A percentile compares a stretch with the other conserved stretches of the same genome.
These are phyloP conservation scores for Suillus decipiens DNA, from an alignment of 768 basidiomycete genomes.

Conservation along the genomic window DNA sequence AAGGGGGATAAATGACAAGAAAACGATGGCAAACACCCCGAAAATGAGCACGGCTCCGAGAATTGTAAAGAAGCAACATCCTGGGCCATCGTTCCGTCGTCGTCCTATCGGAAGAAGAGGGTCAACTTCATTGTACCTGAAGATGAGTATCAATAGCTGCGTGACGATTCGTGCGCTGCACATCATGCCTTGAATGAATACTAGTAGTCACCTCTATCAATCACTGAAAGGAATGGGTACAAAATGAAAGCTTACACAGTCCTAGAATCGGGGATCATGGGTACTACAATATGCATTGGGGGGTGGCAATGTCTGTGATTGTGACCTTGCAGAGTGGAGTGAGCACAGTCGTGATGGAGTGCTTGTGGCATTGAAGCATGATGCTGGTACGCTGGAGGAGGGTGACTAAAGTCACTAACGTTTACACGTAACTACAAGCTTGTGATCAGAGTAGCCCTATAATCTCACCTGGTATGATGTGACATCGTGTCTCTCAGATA, in stretches of 20 bases:
- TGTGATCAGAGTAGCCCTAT: neutral
- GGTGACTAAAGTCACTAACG: neutral
- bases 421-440: neutral
- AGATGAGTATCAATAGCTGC: neutral
- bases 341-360: neutral
- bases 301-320: neutral
- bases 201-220: neutral
- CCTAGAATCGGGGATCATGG: neutral
- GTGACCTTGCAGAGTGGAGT: neutral
- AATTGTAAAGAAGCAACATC: slow-evolving; percentile 5
- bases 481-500: neutral
- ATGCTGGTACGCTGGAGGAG: slow-evolving; percentile 4
- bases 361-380: neutral
- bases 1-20: neutral
- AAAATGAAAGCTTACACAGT: neutral
- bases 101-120: neutral
- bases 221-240: too few relatives aligned
- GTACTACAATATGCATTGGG: neutral
- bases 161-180: too few relatives aligned
- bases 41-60: slow-evolving; percentile 2
- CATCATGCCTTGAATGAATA: neutral
- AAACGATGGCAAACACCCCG: neutral
- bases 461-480: neutral
- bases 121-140: neutral
- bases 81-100: slow-evolving; percentile 1